Evolutionary conservation across 441 rosid species (phyloP), one percentile per base, ranked within the genome.

Genomic region (Eruca vesicaria): DNA sequence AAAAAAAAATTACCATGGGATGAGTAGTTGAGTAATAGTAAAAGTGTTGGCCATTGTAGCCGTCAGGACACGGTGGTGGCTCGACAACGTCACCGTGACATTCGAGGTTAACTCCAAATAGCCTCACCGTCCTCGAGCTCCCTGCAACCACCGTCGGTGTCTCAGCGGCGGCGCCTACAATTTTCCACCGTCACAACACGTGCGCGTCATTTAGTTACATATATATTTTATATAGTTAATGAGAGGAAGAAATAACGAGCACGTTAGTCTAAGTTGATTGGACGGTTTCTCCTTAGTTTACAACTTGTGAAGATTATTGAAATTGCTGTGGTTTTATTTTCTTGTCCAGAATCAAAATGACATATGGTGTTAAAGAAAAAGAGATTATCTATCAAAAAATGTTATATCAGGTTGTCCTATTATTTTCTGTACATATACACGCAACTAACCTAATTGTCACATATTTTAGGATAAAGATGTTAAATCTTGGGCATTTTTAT

Each of bases 101-200:
- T 79, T 94, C 97, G 48, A 94, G 62, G 56, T 94, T 87, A 33
- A 92, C 99, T 15, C 99, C 99, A 38, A 94, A 94, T 31, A 94
- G 82, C 83, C 99, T 85, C 71, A 92, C 78, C 80, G 83, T 86
- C 85, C 77, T 94, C 0, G 94, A 85, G 71, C 86, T 90, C 70
- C 89, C 90, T 15, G 72, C 33, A 7, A 78, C 72, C 57, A 52
- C 77, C 69, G 81, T 60, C 32, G 77, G 64, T 52, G 59, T 66
- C 14, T 61, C 72, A 33, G 72, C 64, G 69, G 52, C 73, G 69
- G 77, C 64, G 73, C 69, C 77, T 78, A 67, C 77, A 78, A 59
- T 58, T 29, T 58, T 45, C 28, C 77, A 77, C 57, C 68, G 66
- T 66, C 57, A 48, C 52, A 72, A 77, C 77, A 78, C 77, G 77